phyloP scores from a whole-genome alignment of 306 rosid genomes.

The Adenanthera pavonina region DNA sequence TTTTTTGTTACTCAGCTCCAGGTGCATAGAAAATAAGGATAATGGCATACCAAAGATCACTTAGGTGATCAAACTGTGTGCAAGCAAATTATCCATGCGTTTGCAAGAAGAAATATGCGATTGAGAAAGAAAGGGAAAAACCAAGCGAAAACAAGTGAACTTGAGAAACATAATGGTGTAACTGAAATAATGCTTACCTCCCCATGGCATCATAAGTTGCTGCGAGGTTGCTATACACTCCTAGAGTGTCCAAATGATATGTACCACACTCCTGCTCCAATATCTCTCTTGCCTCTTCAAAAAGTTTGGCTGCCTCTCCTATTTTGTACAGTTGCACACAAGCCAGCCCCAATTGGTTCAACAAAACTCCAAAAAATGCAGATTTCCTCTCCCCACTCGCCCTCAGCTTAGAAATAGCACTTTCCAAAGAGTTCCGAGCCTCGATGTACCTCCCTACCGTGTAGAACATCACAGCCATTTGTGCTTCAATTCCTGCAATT shows the following conservation, averaged over 20 bases:
- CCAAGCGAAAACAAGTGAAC: slow-evolving; percentile 1
- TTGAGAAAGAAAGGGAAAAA: background rate
- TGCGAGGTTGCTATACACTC: slow-evolving; percentile 30
- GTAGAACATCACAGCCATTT: slow-evolving; percentile 29
- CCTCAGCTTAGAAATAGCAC: slow-evolving; percentile 24
- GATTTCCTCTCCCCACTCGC: slow-evolving; percentile 25
- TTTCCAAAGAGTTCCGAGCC: slow-evolving; percentile 14
- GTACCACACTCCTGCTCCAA: slow-evolving; percentile 27
- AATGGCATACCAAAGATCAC: background rate
- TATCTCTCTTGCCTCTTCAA: slow-evolving; percentile 29
- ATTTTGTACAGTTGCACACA: slow-evolving; percentile 20
- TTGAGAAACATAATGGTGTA: background rate
- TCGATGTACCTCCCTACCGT: slow-evolving; percentile 9
- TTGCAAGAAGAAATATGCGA: background rate
- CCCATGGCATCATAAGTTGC: slow-evolving; percentile 34
- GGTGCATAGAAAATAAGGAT: background rate
- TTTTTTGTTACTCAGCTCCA: background rate
- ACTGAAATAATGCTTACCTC: slow-evolving; percentile 7
- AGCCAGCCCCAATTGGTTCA: slow-evolving; percentile 32
- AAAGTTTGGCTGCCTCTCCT: slow-evolving; percentile 21
- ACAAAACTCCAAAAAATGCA: slow-evolving; percentile 28
- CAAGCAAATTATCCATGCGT: background rate
- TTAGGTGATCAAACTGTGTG: background rate
- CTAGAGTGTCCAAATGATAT: slow-evolving; percentile 29
- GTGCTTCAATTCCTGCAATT: slow-evolving; percentile 28